phyloP scores from a whole-genome alignment of 306 rosid species.

The Medicago ruthenica region DNA sequence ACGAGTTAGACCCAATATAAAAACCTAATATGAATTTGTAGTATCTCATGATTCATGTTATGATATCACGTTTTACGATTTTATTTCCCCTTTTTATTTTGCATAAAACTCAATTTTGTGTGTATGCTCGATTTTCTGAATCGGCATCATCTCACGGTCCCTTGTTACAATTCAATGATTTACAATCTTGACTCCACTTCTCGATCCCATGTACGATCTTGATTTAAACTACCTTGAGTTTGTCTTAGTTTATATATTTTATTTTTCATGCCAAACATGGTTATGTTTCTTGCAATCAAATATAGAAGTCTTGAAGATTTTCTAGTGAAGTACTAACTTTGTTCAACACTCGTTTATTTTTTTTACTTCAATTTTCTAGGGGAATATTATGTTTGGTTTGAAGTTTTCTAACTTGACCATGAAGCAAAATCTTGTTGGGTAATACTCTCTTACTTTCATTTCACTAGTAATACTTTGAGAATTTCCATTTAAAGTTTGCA shows the following conservation, averaged over 20 bases:
- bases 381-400: conserved; percentile 68
- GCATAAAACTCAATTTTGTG: neutral
- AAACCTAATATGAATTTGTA: neutral
- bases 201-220: neutral
- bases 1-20: too few relatives aligned
- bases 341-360: conserved; percentile 24
- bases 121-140: neutral
- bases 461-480: conserved; percentile 25
- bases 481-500: conserved; percentile 12
- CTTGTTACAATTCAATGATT: neutral
- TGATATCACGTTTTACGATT: neutral
- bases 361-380: conserved; percentile 61
- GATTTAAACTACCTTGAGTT: neutral
- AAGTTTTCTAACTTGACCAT: conserved; percentile 82
- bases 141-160: neutral
- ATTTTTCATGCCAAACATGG: conserved; percentile 14
- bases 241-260: neutral
- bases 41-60: neutral
- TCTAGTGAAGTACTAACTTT: conserved; percentile 4
- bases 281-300: conserved; percentile 21
- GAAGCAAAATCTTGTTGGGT: conserved; percentile 86
- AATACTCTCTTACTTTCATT: conserved; percentile 45
- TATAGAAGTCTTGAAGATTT: conserved; percentile 8
- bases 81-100: neutral
- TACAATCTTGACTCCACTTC: conserved; percentile 14